Base-by-base conservation (phyloP, 495 filamentous ascomycete species). In the Neurospora pannonica region DNA sequence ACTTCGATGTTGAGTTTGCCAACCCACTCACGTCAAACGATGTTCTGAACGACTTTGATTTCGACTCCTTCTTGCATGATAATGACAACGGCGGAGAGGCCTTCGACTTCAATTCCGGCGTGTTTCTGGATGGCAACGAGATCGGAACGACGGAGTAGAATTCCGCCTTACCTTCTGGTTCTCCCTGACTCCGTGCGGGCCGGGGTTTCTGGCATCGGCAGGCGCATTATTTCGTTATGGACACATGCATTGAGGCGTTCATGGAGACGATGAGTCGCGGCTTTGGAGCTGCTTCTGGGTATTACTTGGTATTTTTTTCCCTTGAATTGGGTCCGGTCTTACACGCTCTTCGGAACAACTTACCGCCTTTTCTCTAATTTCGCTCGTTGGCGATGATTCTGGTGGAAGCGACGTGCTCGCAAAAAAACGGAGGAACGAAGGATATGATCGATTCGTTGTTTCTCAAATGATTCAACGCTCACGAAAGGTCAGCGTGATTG, bases 1-100 rank as follows among this genome's bases (percentile, higher is more conserved):
- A 82, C 42, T 85, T 86, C 70, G 31, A 73, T 60, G 86, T 92
- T 79, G 90, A 91, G 72, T 93, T 93, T 78, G 86, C 86, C 76
- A 84, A 87, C 71, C 83, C 85, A 6, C 82, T 92, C 77, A 86
- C 89, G 72, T 88, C 86, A 38, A 84, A 84, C 67, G 88, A 95
- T 80, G 91, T 97, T n/a, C 85, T 98, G 70, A 91, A 94, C 79
- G 92, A 93, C 77, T 98, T 98, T 77, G 95, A 98, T 82, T 98
- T 98, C 81, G 95, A 98, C 82, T 94, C 93, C 0, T 98, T 98
- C 88, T 85, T 98, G n/a, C 85, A 88, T 38, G 85, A 88, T 73
- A 62, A 62, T 28, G 74, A 72, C 71, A 79, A 77, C 70, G 81
- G 79, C 38, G 81, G 74, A n/a, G 86, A 83, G 38, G 78, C 79